phyloP scores from a whole-genome alignment of 1,139 yeast species.

The Debaryomycetaceae sp. region DNA sequence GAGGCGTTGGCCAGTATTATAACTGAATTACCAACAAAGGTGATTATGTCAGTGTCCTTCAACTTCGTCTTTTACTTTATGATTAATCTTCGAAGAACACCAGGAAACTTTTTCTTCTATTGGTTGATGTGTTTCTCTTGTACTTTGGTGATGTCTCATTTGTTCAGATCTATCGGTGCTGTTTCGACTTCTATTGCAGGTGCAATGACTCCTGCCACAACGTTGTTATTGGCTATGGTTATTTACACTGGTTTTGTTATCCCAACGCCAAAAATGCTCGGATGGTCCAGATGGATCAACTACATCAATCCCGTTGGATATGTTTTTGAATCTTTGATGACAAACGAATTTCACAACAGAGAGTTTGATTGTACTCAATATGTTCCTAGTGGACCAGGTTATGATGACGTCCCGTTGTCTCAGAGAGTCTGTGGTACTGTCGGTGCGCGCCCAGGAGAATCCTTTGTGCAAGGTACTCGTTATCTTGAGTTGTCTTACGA shows the following conservation, averaged over 20 bases:
- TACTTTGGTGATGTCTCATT: slow-evolving; percentile 52
- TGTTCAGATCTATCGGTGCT: slow-evolving; percentile 61
- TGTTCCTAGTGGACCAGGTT: slow-evolving; percentile 51
- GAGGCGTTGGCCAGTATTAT: slow-evolving; percentile 59
- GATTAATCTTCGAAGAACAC: slow-evolving; percentile 64
- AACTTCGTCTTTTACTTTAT: slow-evolving; percentile 54
- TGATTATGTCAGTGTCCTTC: slow-evolving; percentile 41
- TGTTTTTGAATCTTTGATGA: slow-evolving; percentile 53
- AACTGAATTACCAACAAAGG: slow-evolving; percentile 56
- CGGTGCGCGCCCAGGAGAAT: slow-evolving; percentile 59
- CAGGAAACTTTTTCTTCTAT: slow-evolving; percentile 61
- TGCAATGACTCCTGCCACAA: slow-evolving; percentile 62
- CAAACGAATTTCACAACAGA: slow-evolving; percentile 52
- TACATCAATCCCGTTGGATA: slow-evolving; percentile 57
- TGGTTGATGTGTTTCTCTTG: slow-evolving; percentile 42
- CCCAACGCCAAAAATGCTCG: slow-evolving; percentile 56
- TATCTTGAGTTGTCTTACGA: slow-evolving; percentile 46
- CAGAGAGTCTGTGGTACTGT: slow-evolving; percentile 57
- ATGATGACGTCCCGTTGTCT: slow-evolving; percentile 27
- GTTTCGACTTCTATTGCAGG: slow-evolving; percentile 51
- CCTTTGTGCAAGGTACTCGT: slow-evolving; percentile 52
- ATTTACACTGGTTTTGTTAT: slow-evolving; percentile 61
- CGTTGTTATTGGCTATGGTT: slow-evolving; percentile 48
- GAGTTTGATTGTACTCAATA: slow-evolving; percentile 43
- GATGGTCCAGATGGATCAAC: slow-evolving; percentile 63